Evolutionary conservation across 176 grass and related monocot species (phyloP).

Genomic region (Panicum miliaceum): DNA sequence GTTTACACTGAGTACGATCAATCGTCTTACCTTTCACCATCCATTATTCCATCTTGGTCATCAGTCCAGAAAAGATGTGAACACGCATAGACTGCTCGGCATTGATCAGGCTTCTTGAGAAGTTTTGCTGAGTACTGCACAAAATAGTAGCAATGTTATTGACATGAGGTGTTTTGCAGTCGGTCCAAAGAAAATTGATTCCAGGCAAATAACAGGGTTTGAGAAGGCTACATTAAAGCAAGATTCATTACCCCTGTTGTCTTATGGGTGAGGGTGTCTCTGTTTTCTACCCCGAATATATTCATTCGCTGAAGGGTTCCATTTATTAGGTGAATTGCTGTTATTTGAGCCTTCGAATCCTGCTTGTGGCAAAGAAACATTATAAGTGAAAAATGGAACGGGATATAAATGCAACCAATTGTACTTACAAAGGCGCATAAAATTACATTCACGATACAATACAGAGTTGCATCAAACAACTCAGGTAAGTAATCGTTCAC

Average conservation of each 20-base stretch:
- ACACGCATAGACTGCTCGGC: conserved; percentile 97
- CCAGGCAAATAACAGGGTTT: background rate
- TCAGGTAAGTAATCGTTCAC: background rate
- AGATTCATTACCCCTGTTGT: conserved; percentile 84
- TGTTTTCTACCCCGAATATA: conserved; percentile 97
- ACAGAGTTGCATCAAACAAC: background rate
- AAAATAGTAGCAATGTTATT: conserved; percentile 35
- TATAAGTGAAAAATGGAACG: conserved; percentile 17
- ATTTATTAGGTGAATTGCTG: conserved; percentile 98
- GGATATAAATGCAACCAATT: conserved; percentile 16
- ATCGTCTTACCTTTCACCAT: conserved; percentile 88
- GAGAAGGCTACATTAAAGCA: conserved; percentile 31
- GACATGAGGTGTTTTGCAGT: background rate
- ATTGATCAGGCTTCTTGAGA: conserved; percentile 97
- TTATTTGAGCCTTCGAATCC: conserved; percentile 99
- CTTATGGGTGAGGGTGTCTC: conserved; percentile 97
- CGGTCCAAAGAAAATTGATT: conserved; percentile 6
- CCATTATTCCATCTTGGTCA: conserved; percentile 97
- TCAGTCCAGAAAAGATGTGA: conserved; percentile 99
- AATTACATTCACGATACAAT: conserved; percentile 9
- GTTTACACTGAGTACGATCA: background rate
- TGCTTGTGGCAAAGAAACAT: conserved; percentile 49
- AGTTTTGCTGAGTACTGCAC: conserved; percentile 98
- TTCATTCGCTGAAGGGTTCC: conserved; percentile 95
- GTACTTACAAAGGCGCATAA: background rate